Evolutionary conservation across 495 filamentous ascomycete species (phyloP), one percentile per base, ranked within the genome.

Genomic region (Xylaria longipes): DNA sequence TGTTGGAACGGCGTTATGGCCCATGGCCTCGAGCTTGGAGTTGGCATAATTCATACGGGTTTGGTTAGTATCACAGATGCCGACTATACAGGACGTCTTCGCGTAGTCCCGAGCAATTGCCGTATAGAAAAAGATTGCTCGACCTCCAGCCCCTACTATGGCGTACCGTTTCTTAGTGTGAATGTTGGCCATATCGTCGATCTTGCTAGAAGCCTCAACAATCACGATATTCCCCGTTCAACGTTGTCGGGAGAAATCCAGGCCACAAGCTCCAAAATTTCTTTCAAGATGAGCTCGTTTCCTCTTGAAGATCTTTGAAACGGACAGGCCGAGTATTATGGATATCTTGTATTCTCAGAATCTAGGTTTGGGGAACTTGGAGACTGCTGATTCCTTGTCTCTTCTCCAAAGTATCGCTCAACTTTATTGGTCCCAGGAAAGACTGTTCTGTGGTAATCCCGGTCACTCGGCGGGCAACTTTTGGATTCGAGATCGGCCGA

Each of bases 121-220:
- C 8, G 79, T 84, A 80, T 89, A 89, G 81, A 87, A 89, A 80
- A 89, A 86, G 74, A 81, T 77, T 65, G 80, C 76, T 60, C 83
- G 79, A 72, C 85, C 77, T 73, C 81, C 80, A 46, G 81, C 77
- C 79, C 87, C 79, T 66, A 86, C 75, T 62, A 84, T 75, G 66
- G 83, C 83, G 72, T 84, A 85, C 31, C 79, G 77, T 65, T 78
- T 83, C 46, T 74, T 66, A 20, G 71, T 50, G 29, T 65, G 74
- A 60, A 72, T 58, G 0, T 76, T 69, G 14, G 48, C 74, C 76
- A 78, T 78, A 31, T 27, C 22, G 33, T 56, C 35, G n/a, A 56
- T 37, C 31, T 20, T 46, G 20, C 25, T 31, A 11, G 9, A 62
- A 11, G 14, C 20, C 17, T 63, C n/a, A 4, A 41, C 20, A 43